phyloP scores from a whole-genome alignment of 495 filamentous ascomycete species.

The Elasticomyces elasticus region DNA sequence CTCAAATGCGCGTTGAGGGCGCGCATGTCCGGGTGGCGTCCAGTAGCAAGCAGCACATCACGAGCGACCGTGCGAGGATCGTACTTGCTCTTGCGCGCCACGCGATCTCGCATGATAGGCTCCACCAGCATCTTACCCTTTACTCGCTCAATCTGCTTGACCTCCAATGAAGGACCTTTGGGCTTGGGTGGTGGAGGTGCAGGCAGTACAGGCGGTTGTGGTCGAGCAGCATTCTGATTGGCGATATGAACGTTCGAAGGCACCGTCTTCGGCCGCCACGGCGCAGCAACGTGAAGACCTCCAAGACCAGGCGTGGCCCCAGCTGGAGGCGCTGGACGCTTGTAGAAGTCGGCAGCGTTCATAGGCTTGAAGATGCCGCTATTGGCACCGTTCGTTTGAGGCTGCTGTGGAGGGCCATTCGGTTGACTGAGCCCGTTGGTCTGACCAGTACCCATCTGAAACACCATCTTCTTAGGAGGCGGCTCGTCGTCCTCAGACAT shows the following conservation, averaged over 20 bases:
- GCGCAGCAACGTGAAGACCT: background rate
- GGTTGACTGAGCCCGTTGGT: background rate
- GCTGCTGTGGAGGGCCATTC: background rate
- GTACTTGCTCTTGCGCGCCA: conserved; percentile 40
- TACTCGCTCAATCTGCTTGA: conserved; percentile 10
- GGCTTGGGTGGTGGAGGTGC: background rate
- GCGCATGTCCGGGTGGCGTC: conserved; percentile 48
- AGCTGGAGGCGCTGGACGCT: background rate
- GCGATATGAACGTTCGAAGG: background rate
- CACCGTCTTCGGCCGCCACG: background rate
- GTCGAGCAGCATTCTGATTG: background rate
- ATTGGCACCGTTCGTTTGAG: background rate
- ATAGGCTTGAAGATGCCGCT: background rate
- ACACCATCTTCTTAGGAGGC: conserved; percentile 21
- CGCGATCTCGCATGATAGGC: conserved; percentile 39
- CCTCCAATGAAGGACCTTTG: conserved; percentile 7
- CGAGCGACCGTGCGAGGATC: conserved; percentile 54
- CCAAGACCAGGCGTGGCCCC: background rate
- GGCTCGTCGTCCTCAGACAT: conserved; percentile 38
- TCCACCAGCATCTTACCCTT: conserved; percentile 28
- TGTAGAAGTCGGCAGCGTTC: conserved; percentile 3
- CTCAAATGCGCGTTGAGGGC: conserved; percentile 50
- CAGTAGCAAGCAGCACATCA: conserved; percentile 52
- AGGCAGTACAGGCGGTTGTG: background rate
- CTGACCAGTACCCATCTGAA: background rate